Evolutionary conservation across 345 rosid species (phyloP).

Genomic region (Moringa oleifera): DNA sequence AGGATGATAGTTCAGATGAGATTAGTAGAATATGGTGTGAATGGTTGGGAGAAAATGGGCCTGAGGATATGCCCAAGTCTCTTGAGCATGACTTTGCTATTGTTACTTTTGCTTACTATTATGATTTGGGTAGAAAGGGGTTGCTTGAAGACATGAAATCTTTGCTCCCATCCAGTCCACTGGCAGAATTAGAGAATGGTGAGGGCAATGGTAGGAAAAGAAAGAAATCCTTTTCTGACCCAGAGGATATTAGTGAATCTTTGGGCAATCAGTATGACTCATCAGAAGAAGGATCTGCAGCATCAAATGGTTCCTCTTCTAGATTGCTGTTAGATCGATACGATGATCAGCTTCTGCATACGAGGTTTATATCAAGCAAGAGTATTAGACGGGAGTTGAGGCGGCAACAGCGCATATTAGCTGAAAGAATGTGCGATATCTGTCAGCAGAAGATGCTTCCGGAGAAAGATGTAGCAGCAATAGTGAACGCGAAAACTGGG

Average conservation of each 20-base stretch:
- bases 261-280: constrained; percentile 54
- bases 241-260: constrained; percentile 66
- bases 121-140: constrained; percentile 71
- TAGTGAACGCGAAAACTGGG: constrained; percentile 72
- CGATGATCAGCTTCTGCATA: constrained; percentile 55
- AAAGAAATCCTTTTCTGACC: constrained; percentile 73
- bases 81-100: constrained; percentile 71
- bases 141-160: constrained; percentile 48
- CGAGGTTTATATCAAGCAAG: constrained; percentile 54
- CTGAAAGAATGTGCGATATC: constrained; percentile 85
- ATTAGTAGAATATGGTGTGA: constrained; percentile 82
- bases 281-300: constrained; percentile 62
- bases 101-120: constrained; percentile 51
- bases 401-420: constrained; percentile 67
- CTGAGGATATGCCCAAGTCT: constrained; percentile 26
- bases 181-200: constrained; percentile 29
- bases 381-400: constrained; percentile 68
- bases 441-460: constrained; percentile 92
- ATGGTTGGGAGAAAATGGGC: constrained; percentile 61
- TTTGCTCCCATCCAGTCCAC: constrained; percentile 45
- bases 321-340: constrained; percentile 41
- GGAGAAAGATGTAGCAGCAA: constrained; percentile 75
- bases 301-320: constrained; percentile 38
- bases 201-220: constrained; percentile 41
- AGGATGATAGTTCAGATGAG: constrained; percentile 31